Percentiles rank a stretch among this genome's conserved stretches.
These are phyloP conservation scores for Hymenoscyphus fraxineus DNA, from an alignment of 2,329 filamentous ascomycete species.

Conservation along the genomic window DNA sequence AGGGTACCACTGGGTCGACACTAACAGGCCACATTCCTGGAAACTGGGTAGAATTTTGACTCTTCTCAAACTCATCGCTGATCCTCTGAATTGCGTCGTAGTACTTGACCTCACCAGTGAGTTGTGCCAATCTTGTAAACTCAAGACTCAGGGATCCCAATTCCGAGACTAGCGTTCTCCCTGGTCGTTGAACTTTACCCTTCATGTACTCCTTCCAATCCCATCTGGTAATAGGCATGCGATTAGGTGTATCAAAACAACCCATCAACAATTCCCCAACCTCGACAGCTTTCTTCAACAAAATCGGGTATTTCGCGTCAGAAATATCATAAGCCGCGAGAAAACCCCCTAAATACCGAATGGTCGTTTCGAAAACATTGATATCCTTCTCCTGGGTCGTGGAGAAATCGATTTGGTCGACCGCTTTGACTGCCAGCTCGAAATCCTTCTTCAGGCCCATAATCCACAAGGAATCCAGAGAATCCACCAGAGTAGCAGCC, in stretches of 20 bases:
- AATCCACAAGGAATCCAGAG: slow-evolving; percentile 81
- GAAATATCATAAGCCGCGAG: slow-evolving; percentile 85
- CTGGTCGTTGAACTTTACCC: slow-evolving; percentile 58
- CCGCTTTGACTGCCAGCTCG: slow-evolving; percentile 66
- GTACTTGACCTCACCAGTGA: slow-evolving; percentile 59
- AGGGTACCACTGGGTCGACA: slow-evolving; percentile 50
- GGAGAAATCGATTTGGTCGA: slow-evolving; percentile 78
- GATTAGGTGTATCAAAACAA: slow-evolving; percentile 82
- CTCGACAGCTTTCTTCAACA: slow-evolving; percentile 67
- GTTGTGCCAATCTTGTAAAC: slow-evolving; percentile 60
- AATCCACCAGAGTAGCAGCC: slow-evolving; percentile 83
- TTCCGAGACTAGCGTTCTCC: slow-evolving; percentile 54
- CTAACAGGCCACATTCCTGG: slow-evolving; percentile 61
- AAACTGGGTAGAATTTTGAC: slow-evolving; percentile 51
- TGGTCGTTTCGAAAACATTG: slow-evolving; percentile 79
- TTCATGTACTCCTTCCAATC: slow-evolving; percentile 49
- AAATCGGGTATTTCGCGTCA: slow-evolving; percentile 60
- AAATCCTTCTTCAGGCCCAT: slow-evolving; percentile 79
- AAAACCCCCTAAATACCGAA: slow-evolving; percentile 85
- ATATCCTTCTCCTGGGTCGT: slow-evolving; percentile 42
- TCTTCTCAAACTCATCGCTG: slow-evolving; percentile 49
- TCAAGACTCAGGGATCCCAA: slow-evolving; percentile 55
- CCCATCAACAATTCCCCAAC: slow-evolving; percentile 68
- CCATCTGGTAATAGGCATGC: slow-evolving; percentile 66
- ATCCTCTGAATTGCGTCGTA: slow-evolving; percentile 60